phyloP scores from a whole-genome alignment of 2,329 filamentous ascomycete genomes.

The Parascedosporium putredinis region DNA sequence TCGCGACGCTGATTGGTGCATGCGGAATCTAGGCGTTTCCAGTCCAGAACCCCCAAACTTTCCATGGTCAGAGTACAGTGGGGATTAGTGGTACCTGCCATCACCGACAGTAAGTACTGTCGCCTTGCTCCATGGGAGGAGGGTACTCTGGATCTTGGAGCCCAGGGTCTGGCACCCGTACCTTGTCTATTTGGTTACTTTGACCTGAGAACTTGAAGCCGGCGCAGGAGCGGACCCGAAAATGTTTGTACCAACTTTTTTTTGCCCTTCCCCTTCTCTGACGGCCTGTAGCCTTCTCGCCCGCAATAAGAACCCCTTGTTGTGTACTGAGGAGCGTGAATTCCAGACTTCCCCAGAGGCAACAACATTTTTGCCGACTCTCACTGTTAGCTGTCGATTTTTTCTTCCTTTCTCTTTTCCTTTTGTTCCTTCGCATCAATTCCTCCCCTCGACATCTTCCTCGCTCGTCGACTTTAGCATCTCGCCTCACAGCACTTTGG shows the following conservation, averaged over 20 bases:
- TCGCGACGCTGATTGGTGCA: conserved; percentile 1
- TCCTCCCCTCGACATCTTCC: neutral
- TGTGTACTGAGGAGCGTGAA: no score
- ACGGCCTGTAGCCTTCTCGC: neutral
- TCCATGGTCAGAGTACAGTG: neutral
- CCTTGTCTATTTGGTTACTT: neutral
- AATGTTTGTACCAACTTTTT: conserved; percentile 1
- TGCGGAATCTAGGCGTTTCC: neutral
- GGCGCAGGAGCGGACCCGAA: neutral
- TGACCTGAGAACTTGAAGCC: neutral
- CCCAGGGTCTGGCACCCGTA: neutral
- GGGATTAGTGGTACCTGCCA: neutral
- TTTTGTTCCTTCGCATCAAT: neutral
- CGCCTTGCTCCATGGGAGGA: no score
- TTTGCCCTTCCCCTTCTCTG: neutral
- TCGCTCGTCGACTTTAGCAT: neutral
- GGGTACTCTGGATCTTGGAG: neutral
- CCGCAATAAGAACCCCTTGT: no score
- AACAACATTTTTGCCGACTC: no score
- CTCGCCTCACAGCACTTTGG: neutral
- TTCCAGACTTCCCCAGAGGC: neutral
- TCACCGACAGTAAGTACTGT: no score
- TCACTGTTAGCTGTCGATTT: no score
- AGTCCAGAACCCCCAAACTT: conserved; percentile 3
- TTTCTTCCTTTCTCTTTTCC: neutral